Evolutionary conservation across 441 rosid species (phyloP), one percentile per base, ranked within the genome.

Genomic region (Manihot esculenta): DNA sequence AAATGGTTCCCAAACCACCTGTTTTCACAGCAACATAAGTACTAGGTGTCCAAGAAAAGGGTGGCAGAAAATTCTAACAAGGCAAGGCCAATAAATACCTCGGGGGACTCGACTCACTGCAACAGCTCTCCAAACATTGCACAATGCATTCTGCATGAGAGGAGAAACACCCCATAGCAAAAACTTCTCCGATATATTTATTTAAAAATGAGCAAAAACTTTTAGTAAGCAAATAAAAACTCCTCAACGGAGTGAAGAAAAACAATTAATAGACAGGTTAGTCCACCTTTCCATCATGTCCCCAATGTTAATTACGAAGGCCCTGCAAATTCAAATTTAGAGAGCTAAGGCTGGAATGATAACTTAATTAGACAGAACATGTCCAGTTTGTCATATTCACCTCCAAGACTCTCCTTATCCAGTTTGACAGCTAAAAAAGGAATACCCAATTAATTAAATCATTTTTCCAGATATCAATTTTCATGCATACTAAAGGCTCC

Each of bases 231-330:
- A 51, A 62, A 35, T 26, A 56, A 41, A 30, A 30, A 38, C 18
- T 9, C 38, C 21, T 6, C 18, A 38, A 24, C 42, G 3, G 12
- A 47, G 21, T 18, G 18, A 45, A 33, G 4, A 27, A 45, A 61
- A 45, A 26, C 7, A 10, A 61, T 17, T 18, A 57, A 44, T 27
- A 11, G 64, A 69, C 7, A 7, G 11, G 26, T 45, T 92, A 60
- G 94, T 92, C 97, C 97, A 94, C 78, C 96, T 86, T 83, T 92
- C 99, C 97, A 87, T 89, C 95, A 88, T 74, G 78, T 94, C 99
- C 62, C 97, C 97, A 26, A 88, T 83, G 84, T 94, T 90, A 58
- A 90, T 90, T 0, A 92, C 77, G 81, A 92, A 88, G 48, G 91
- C 86, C 83, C 97, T 92, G 71, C 62, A 73, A 70, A 64, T 72